Base-by-base conservation (phyloP, 176 grass and related monocot genomes). In the Calamus simplicifolius region DNA sequence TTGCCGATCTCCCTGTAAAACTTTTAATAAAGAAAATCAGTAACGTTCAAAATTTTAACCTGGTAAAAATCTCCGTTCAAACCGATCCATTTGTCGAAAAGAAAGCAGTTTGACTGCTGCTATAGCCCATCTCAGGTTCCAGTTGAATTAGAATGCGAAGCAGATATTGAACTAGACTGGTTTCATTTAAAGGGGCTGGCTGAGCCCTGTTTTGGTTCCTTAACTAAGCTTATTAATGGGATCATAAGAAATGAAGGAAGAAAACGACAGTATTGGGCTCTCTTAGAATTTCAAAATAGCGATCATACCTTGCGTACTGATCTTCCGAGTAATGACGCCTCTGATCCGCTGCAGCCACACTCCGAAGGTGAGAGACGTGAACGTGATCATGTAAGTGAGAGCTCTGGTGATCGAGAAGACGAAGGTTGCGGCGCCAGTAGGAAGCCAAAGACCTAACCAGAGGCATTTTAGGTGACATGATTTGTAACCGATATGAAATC, bases 361-460 rank as follows among this genome's bases (percentile, higher is more conserved):
- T 5, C 23, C 43, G 51, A 17, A 30, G 49, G 55, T 10, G 16
- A 19, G 59, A 5, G 4, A 12, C 18, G 12, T 43, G 35, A 7
- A 18, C 16, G 17, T 29, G 5, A 8, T 17, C 38, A 12, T 75
- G 21, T 23, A 5, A 23, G 8, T 23, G 25, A 54, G 49, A 4
- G 10, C 59, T 60, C 27, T 56, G 57, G 1, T 56, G 25, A 30
- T 49, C 27, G 8, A 43, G 58, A 29, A 62, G 30, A 10, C 31
- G 52, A n/a, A 66, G 17, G 13, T 74, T 73, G 14, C 54, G 69
- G n/a, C 51, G 64, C 43, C 75, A 71, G 56, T 66, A 54, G 10
- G 66, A 81, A 27, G 50, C 56, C 4, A 78, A 59, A 5, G 61
- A 71, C 49, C 57, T 75, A 14, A 76, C 15, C 1, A 85, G 50